A percentile compares a stretch with the other conserved stretches of the same genome.
Conservation (phyloP, 2,329 filamentous ascomycete genomes). For the Acrocalymma vagum region DNA sequence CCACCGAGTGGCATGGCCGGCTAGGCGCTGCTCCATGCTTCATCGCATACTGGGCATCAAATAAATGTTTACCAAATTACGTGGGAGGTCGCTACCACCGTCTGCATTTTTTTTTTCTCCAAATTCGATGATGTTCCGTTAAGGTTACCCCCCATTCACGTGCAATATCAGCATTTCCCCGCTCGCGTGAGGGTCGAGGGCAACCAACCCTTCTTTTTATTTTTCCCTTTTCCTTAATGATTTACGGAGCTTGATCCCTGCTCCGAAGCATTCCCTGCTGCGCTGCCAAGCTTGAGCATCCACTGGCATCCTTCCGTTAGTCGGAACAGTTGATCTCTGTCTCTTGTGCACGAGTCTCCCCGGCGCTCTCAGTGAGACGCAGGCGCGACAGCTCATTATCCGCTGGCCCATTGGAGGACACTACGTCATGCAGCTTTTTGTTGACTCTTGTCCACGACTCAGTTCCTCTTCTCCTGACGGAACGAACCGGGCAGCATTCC, state of each 20-base stretch:
- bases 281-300: constrained; percentile 23
- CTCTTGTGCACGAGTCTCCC: too few species aligned
- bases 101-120: too few species aligned
- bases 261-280: constrained; percentile 17
- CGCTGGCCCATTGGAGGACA: constrained; percentile 3
- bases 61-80: too few species aligned
- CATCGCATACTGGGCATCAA: too few species aligned
- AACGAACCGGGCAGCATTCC: constrained; percentile 14
- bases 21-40: too few species aligned
- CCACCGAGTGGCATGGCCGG: constrained; percentile 1
- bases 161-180: constrained; percentile 14
- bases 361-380: too few species aligned
- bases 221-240: too few species aligned
- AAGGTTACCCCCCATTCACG: constrained; percentile 34
- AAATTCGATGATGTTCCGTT: constrained; percentile 31
- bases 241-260: too few species aligned
- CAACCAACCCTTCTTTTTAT: too few species aligned
- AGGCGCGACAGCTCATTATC: constrained; percentile 5
- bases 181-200: too few species aligned
- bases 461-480: constrained; percentile 9
- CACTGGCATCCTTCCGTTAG: constrained; percentile 1
- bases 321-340: background rate
- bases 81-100: too few species aligned
- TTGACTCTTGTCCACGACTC: background rate
- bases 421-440: too few species aligned